These are phyloP conservation scores for Rhinocladiella mackenziei DNA, from an alignment of 2,329 filamentous ascomycete genomes.

Conservation along the genomic window DNA sequence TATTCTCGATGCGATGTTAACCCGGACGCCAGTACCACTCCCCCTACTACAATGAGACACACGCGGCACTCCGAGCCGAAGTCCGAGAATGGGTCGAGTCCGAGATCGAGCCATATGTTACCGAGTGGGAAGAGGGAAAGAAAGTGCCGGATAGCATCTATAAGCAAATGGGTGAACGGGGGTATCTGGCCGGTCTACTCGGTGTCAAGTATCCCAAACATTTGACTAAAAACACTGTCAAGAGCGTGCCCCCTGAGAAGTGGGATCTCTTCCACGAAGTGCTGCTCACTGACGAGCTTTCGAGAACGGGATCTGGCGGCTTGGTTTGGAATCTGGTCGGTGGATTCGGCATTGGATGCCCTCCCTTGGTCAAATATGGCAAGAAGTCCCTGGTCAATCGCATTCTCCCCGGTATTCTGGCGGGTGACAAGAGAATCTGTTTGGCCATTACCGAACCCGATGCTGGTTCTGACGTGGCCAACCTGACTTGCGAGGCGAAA, in stretches of 20 bases:
- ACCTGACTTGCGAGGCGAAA: constrained; percentile 92
- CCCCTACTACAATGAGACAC: constrained; percentile 91
- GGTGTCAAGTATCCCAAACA: constrained; percentile 73
- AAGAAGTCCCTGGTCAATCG: constrained; percentile 79
- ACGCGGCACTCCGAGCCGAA: constrained; percentile 85
- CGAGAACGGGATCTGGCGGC: constrained; percentile 80
- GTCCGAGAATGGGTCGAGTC: constrained; percentile 86
- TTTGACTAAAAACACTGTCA: constrained; percentile 66
- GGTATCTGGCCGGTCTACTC: constrained; percentile 86
- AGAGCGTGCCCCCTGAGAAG: constrained; percentile 76
- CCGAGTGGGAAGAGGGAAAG: constrained; percentile 96
- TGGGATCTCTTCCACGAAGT: constrained; percentile 99
- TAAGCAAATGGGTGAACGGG: constrained; percentile 89
- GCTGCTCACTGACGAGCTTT: constrained; percentile 90
- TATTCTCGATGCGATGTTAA: no score
- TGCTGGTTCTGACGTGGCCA: constrained; percentile 91
- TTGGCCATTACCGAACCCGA: constrained; percentile 96
- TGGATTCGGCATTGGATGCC: constrained; percentile 92
- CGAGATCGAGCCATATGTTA: constrained; percentile 85
- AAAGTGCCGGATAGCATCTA: constrained; percentile 84
- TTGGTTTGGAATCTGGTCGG: constrained; percentile 97
- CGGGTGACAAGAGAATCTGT: constrained; percentile 94
- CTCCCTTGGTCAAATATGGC: constrained; percentile 87
- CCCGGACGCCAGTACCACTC: constrained; percentile 69
- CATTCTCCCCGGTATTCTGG: constrained; percentile 81